Conservation (phyloP, 495 filamentous ascomycete genomes). For the Lasiosphaeris hirsuta region DNA sequence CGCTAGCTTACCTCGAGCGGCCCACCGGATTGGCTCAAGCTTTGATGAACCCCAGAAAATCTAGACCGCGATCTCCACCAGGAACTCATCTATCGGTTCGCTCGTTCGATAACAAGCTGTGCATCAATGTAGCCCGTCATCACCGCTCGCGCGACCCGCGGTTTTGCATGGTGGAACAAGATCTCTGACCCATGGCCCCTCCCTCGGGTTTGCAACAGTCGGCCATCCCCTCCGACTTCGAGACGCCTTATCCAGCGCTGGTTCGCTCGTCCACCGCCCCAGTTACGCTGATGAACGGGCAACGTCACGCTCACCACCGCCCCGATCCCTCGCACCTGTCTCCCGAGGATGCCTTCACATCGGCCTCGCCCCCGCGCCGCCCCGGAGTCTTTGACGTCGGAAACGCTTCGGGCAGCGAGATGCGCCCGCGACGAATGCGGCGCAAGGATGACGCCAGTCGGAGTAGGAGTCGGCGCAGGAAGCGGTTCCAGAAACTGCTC, state of each 20-base stretch:
- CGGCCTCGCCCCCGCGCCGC: constrained; percentile 54
- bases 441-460: constrained; percentile 33
- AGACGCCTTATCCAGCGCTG: constrained; percentile 26
- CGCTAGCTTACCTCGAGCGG: no score
- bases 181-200: constrained; percentile 31
- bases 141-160: constrained; percentile 4
- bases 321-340: constrained; percentile 59
- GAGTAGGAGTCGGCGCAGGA: constrained; percentile 54
- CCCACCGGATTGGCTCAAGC: constrained; percentile 1
- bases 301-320: constrained; percentile 21
- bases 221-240: constrained; percentile 28
- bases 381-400: constrained; percentile 41
- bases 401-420: constrained; percentile 28
- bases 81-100: not conserved
- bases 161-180: constrained; percentile 21
- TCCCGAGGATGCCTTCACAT: constrained; percentile 79
- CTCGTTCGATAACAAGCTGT: not conserved
- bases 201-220: constrained; percentile 33
- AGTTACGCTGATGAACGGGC: constrained; percentile 20
- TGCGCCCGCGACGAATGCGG: constrained; percentile 26
- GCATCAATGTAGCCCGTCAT: not conserved
- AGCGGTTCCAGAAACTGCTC: constrained; percentile 88
- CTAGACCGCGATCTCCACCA: constrained; percentile 1
- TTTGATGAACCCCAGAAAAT: not conserved
- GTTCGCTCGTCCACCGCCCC: constrained; percentile 43